Evolutionary conservation across 176 grass and related monocot genomes (phyloP).

Genomic region (Cenchrus purpureus): DNA sequence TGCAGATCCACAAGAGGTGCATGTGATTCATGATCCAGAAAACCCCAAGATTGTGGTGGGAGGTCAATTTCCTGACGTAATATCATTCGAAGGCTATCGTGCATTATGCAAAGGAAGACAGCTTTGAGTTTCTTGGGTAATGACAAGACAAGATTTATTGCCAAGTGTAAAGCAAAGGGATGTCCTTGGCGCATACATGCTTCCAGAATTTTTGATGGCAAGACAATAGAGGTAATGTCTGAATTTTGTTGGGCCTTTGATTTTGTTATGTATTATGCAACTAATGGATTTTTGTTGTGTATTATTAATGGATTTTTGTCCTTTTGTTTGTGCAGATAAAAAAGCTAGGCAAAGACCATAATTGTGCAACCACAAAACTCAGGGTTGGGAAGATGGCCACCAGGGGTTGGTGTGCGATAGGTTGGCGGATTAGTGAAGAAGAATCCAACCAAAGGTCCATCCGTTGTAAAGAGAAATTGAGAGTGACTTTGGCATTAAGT

Average conservation of each 20-base stretch:
- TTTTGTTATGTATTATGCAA: not conserved
- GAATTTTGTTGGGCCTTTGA: not conserved
- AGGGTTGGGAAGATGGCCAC: not conserved
- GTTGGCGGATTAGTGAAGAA: no score
- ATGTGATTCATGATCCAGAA: not conserved
- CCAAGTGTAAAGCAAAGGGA: not conserved
- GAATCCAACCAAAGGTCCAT: no score
- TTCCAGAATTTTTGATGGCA: not conserved
- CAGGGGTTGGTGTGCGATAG: no score
- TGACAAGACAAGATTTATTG: not conserved
- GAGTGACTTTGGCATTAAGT: no score
- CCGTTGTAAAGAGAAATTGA: no score
- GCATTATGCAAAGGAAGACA: not conserved
- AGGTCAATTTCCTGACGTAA: not conserved
- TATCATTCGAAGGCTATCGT: not conserved
- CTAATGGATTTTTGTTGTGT: no score
- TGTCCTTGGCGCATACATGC: not conserved
- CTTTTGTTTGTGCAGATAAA: not conserved
- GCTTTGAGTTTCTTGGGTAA: not conserved
- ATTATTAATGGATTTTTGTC: no score
- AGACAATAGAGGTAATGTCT: not conserved
- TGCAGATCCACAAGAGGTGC: not conserved
- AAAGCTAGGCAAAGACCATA: not conserved
- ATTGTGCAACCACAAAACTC: not conserved
- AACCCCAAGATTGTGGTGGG: not conserved